Evolutionary conservation across 805 yeast genomes (phyloP), one percentile per base, ranked within the genome.

Genomic region (Kurtzmaniella cleridarum): DNA sequence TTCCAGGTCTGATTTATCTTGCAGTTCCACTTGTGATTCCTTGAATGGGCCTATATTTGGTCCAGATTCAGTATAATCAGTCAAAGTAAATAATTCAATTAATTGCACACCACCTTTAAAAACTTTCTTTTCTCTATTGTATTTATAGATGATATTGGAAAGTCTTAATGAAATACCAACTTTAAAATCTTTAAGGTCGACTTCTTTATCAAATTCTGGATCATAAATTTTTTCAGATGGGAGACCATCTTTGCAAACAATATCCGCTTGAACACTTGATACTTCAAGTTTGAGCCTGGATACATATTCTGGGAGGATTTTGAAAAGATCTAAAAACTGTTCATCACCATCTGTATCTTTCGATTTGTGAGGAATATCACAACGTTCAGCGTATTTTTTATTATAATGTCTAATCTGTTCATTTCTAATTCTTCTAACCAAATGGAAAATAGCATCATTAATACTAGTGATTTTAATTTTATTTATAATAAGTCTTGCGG

Each of bases 171-270:
- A 63, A 4, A 67, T 58, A 2, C 74, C 74, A 40, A 73, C 45
- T 34, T 58, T 61, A 45, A 53, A 66, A 34, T 57, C 61, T 5
- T 60, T 62, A 34, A 69, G 47, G 40, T 69, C 65, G 18, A 63
- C 44, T 5, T 61, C 55, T 17, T 58, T 43, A 2, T 48, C 50
- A 1, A 54, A 34, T 1, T 39, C 40, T 5, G 53, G 51, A 34
- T 61, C 63, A 24, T 35, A 45, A 10, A 60, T 44, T 2, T 43
- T 39, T 36, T 60, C 61, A 37, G 56, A 51, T 0, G 74, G 74
- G 13, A 69, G 49, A 7, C 61, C 61, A 39, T 68, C 73, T 37
- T 65, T 66, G 43, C 73, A 67, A 11, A 63, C 53, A 3, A 69
- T 53, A 33, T 63, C 64, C 1, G 60, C 53, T 44, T 60, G 63